Base-by-base conservation (phyloP, 1,139 yeast species). In the Suhomyces ambrosiae region DNA sequence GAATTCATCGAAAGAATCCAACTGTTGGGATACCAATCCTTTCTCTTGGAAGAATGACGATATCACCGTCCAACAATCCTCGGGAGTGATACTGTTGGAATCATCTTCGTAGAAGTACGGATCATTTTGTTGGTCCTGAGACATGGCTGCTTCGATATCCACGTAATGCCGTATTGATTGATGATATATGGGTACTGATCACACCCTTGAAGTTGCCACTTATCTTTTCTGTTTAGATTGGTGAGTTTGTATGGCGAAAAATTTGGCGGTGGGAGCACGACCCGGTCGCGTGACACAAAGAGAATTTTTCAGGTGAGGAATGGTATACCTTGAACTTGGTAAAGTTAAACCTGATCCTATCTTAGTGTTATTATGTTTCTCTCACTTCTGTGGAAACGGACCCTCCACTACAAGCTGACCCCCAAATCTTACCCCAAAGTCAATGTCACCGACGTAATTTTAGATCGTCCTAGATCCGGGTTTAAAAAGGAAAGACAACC, bases 41-140 rank as follows among this genome's bases (percentile, higher is more conserved):
- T 90, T 90, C 58, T 90, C 96, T 63, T 85, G 90, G 74, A 94
- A 94, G 63, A 92, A 94, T 18, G 97, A 79, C 29, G 97, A 86
- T 51, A 94, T 92, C 48, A 94, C 97, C 26, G 96, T 84, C 99
- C 99, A 94, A 68, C 97, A 90, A 71, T 94, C 98, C 69, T 94
- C 97, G 23, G 97, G 88, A 17, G 97, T 89, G 70, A 92, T 87
- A 58, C 83, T 86, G 48, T 74, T 72, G 47, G 75, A 79, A 47
- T 80, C 86, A 41, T 63, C 76, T 40, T 69, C 77, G 50, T 82
- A 87, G 58, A 80, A 81, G 50, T 75, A 79, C 37, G 83, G 83
- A 60, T 83, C 89, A 41, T 48, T 51, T 27, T 39, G 33, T 32
- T 24, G 38, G 19, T 29, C 40, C 41, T 46, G 48, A 38, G 55